Conservation (phyloP, 129 eudicot genomes). For the Centrapalus pauciflorus region DNA sequence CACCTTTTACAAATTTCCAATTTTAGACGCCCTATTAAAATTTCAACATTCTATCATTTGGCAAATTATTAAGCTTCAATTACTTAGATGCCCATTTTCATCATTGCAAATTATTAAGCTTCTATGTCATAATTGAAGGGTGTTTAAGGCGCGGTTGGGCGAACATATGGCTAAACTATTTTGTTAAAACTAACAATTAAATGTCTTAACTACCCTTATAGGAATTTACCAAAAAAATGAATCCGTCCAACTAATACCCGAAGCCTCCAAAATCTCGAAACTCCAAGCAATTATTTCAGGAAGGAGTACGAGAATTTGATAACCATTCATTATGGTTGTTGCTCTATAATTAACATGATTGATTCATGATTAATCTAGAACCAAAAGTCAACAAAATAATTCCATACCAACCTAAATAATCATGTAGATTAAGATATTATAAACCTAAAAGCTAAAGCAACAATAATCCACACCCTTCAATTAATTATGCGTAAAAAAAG, state of each 20-base stretch:
- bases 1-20: not conserved
- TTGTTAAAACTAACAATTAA: not conserved
- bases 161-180: not conserved
- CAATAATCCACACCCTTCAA: constrained; percentile 14
- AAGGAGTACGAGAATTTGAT: not conserved
- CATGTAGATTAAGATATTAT: constrained; percentile 11
- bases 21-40: not conserved
- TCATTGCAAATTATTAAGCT: not conserved
- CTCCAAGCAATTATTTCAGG: not conserved
- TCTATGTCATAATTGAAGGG: not conserved
- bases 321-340: not conserved
- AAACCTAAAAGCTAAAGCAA: constrained; percentile 6
- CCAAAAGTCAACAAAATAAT: constrained; percentile 25
- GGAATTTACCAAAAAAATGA: not conserved
- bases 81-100: not conserved
- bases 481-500: constrained; percentile 11
- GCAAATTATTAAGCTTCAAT: no score
- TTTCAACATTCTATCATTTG: no score
- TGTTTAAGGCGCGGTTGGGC: no score
- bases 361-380: constrained; percentile 23
- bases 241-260: no score
- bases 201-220: not conserved
- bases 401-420: constrained; percentile 16
- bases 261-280: not conserved
- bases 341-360: constrained; percentile 12